phyloP scores from a whole-genome alignment of 2,329 filamentous ascomycete species.

The Fusarium stilboides region DNA sequence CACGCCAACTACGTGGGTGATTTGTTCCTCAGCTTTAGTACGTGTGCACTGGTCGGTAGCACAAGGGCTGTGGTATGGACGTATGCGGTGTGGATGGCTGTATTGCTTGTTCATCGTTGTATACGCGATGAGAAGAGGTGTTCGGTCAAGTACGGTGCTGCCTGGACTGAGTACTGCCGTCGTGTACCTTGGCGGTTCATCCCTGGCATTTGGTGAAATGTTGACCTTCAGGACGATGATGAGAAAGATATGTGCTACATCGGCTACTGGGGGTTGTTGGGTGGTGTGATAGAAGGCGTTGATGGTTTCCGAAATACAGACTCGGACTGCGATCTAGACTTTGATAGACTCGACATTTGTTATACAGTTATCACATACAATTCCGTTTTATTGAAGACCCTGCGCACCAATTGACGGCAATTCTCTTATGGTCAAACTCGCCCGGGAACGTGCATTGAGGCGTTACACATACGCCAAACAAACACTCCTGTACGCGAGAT shows the following conservation, averaged over 20 bases:
- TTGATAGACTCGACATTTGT: not conserved
- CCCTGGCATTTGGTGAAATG: constrained; percentile 51
- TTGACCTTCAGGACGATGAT: rapidly evolving
- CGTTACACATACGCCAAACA: rapidly evolving
- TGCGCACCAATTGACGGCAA: too few relatives aligned
- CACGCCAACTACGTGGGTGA: constrained; percentile 52
- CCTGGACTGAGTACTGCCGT: constrained; percentile 61
- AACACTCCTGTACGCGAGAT: not conserved
- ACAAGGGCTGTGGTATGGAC: constrained; percentile 59
- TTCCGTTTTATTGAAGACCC: rapidly evolving
- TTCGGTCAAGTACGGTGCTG: constrained; percentile 60
- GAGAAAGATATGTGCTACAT: too few relatives aligned
- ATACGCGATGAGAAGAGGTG: constrained; percentile 62
- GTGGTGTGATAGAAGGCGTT: not conserved
- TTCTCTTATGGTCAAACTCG: not conserved
- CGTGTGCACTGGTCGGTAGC: constrained; percentile 60
- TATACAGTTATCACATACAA: not conserved
- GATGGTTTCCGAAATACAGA: too few relatives aligned
- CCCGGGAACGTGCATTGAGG: not conserved
- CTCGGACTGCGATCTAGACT: not conserved
- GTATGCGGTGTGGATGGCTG: constrained; percentile 62
- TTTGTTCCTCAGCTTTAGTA: constrained; percentile 54
- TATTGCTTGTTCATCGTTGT: constrained; percentile 62
- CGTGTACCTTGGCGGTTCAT: constrained; percentile 60
- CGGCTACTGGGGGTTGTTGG: not conserved